phyloP scores from a whole-genome alignment of 2,329 filamentous ascomycete genomes.

The Epichloe aotearoae region DNA sequence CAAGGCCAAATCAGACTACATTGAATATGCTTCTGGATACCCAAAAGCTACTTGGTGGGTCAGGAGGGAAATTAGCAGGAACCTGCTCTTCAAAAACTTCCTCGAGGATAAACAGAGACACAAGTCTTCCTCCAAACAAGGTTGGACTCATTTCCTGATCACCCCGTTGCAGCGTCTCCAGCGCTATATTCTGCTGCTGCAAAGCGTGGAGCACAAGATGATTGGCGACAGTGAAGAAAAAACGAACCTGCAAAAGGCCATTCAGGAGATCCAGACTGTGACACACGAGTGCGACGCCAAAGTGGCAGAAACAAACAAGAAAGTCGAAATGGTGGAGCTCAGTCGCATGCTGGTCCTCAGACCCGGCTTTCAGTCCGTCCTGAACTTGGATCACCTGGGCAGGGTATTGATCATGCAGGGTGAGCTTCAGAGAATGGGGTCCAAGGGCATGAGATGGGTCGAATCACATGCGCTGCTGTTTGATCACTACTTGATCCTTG shows the following conservation, averaged over 20 bases:
- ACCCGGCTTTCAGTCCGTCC: conserved; percentile 74
- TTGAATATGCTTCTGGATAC: conserved; percentile 83
- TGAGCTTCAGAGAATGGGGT: conserved; percentile 78
- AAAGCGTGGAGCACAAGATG: conserved; percentile 76
- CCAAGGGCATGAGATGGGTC: conserved; percentile 81
- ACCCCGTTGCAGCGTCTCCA: conserved; percentile 86
- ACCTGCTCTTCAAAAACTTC: conserved; percentile 76
- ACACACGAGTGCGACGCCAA: conserved; percentile 84
- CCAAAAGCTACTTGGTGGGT: conserved; percentile 74
- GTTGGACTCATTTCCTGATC: conserved; percentile 92
- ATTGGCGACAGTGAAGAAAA: conserved; percentile 79
- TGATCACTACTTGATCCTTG: conserved; percentile 89
- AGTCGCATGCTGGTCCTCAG: conserved; percentile 71
- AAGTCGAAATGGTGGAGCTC: conserved; percentile 78
- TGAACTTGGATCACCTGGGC: conserved; percentile 90
- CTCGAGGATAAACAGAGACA: conserved; percentile 68
- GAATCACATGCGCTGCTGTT: conserved; percentile 90
- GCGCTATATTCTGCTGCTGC: conserved; percentile 72
- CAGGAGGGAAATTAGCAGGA: conserved; percentile 70
- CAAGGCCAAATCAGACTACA: conserved; percentile 77
- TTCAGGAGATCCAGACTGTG: conserved; percentile 82
- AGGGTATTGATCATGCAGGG: conserved; percentile 80
- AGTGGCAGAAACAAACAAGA: conserved; percentile 83
- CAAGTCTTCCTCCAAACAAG: conserved; percentile 66
- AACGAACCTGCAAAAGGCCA: conserved; percentile 65